These are phyloP conservation scores for Closterium sp. DNA, from an alignment of 139 green algal genomes.

Conservation along the genomic window DNA sequence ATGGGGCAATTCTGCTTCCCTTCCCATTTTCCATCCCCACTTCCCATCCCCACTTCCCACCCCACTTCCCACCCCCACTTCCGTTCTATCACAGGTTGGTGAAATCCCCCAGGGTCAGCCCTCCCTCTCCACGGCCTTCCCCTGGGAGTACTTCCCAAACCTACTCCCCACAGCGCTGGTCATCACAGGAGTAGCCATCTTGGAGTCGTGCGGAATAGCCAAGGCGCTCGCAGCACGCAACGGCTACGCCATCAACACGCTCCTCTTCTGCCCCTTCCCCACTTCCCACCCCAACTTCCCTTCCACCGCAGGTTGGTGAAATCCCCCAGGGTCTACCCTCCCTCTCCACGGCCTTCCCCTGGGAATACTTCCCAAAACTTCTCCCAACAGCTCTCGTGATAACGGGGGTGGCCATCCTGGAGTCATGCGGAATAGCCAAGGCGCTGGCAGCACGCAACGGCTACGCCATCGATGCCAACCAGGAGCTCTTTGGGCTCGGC, in stretches of 20 bases:
- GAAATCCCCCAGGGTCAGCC: conserved; percentile 38
- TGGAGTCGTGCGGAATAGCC: conserved; percentile 83
- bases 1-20: no score
- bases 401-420: conserved; percentile 70
- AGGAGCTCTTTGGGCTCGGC: conserved; percentile 83
- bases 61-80: neutral
- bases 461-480: conserved; percentile 73
- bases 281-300: neutral
- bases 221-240: conserved; percentile 71
- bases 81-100: conserved; percentile 5
- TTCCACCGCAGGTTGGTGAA: neutral
- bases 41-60: neutral
- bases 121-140: neutral
- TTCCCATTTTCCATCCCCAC: no score
- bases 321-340: conserved; percentile 40
- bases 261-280: no score
- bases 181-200: conserved; percentile 66
- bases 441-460: conserved; percentile 66
- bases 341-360: neutral
- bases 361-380: neutral
- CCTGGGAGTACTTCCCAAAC: neutral
- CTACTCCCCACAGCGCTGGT: conserved; percentile 29
- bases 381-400: conserved; percentile 38
- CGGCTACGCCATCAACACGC: conserved; percentile 62
- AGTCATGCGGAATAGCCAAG: conserved; percentile 83